Evolutionary conservation across 768 basidiomycete genomes (phyloP), one percentile per base, ranked within the genome.

Genomic region (Tylopilus felleus): DNA sequence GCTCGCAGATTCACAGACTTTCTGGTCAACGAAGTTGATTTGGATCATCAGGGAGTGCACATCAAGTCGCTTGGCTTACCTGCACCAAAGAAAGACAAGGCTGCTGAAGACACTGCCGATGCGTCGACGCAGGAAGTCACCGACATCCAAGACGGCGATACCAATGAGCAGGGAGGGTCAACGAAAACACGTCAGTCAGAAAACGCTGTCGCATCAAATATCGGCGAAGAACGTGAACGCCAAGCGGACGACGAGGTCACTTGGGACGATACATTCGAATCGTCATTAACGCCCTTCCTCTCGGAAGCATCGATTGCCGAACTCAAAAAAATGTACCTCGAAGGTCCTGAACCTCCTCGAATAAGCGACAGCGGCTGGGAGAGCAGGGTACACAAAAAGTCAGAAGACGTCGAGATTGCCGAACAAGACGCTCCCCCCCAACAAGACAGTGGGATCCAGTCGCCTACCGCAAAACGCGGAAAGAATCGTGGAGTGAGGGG

Each of bases 1-100:
- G 23, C 21, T 44, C 48, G 25, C 65, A 97, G 95, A 64, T 98
- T 98, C 70, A 96, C 96, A 38, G 97, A 99, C 71, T 99, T 99
- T 67, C 63, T 98, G 63, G 97, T 99, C 19, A 88, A 80, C 63
- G 97, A 99, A 73, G 86, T 99, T 29, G 85, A 90, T 64, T 79
- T 84, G 55, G 85, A 91, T 59, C 80, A 86, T 41, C 82, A 89
- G 58, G 86, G 91, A 8, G 74, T 97, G 17, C 88, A 90, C 65
- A 65, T 99, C 31, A 91, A 90, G 67, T 82, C 84, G 49, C 79
- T 98, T 36, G 80, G 74, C 33, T 84, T 84, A 65, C 94, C 93
- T 3, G 76, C 80, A 55, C 77, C 74, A 10, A 81, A 80, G 61
- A 79, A 76, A 60, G 63, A 59, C 33, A 66, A 66, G 49, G 50